Evolutionary conservation across 352 stramenopile species (phyloP).

Genomic region (Phytophthora lateralis): DNA sequence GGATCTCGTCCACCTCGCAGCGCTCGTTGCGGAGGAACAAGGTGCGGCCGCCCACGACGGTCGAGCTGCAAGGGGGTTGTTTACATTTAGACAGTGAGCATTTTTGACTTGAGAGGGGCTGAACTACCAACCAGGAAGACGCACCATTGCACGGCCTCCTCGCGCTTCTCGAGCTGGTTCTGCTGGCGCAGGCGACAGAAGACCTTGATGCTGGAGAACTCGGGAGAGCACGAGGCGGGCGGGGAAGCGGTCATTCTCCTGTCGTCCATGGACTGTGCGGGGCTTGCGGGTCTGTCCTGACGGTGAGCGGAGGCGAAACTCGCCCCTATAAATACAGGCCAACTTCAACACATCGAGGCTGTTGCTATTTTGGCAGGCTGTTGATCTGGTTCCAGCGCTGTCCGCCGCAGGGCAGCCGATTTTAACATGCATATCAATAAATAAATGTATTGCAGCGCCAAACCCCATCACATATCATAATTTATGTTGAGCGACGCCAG

Average conservation of each 20-base stretch:
- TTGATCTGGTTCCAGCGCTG: no score
- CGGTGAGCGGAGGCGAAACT: neutral
- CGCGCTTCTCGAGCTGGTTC: conserved; percentile 73
- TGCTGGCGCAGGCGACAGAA: conserved; percentile 80
- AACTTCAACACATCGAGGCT: neutral
- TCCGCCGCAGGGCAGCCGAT: no score
- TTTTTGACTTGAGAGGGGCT: no score
- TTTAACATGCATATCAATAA: no score
- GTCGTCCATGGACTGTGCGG: conserved; percentile 28
- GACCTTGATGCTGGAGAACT: conserved; percentile 63
- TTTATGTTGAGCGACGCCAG: no score
- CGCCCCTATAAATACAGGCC: conserved; percentile 14
- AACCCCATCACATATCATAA: no score
- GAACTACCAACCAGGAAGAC: neutral
- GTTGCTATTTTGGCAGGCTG: neutral
- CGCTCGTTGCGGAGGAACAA: conserved; percentile 68
- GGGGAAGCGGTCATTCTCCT: conserved; percentile 31
- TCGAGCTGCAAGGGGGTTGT: conserved; percentile 42
- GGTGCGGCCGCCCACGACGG: conserved; percentile 60
- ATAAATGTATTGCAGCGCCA: no score
- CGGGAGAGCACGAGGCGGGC: neutral
- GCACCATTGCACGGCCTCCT: conserved; percentile 67
- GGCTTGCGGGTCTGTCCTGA: conserved; percentile 5
- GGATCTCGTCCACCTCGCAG: conserved; percentile 76
- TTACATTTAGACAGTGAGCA: neutral